phyloP scores from a whole-genome alignment of 2,329 filamentous ascomycete genomes.

The Aspergillus sergii region DNA sequence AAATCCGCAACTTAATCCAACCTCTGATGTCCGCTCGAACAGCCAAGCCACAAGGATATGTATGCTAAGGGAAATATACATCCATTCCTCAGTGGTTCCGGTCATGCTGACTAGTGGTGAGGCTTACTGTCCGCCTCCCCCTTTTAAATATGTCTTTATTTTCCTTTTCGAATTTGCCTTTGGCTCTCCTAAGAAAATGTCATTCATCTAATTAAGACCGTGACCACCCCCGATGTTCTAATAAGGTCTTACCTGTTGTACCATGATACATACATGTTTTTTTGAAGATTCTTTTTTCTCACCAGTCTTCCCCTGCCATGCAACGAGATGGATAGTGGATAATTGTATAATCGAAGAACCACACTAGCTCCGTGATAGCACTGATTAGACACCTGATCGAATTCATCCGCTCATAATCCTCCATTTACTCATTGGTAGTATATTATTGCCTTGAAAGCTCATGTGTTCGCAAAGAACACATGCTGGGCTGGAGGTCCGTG shows the following conservation, averaged over 20 bases:
- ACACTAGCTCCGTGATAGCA: not conserved
- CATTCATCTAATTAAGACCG: not conserved
- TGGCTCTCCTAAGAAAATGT: not conserved
- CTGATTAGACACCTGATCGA: not conserved
- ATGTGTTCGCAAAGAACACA: not conserved
- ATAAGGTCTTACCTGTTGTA: not conserved
- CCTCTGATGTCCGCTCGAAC: not conserved
- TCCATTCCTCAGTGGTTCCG: not conserved
- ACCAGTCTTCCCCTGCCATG: not conserved
- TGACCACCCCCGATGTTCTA: not conserved
- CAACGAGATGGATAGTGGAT: not conserved
- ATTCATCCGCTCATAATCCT: not conserved
- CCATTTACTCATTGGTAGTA: not conserved
- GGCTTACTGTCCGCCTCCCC: not conserved
- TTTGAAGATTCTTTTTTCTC: not conserved
- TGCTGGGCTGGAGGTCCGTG: not conserved
- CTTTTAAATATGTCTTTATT: not conserved
- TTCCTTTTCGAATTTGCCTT: not conserved
- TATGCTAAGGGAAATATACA: not conserved
- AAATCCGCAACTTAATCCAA: not conserved
- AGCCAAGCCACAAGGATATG: not conserved
- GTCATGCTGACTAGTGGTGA: slow-evolving; percentile 1
- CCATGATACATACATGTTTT: not conserved
- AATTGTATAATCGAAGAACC: not conserved
- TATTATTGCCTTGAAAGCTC: not conserved